Evolutionary conservation across 169 alveolate species (phyloP).

Genomic region (Sarcocystis neurona): DNA sequence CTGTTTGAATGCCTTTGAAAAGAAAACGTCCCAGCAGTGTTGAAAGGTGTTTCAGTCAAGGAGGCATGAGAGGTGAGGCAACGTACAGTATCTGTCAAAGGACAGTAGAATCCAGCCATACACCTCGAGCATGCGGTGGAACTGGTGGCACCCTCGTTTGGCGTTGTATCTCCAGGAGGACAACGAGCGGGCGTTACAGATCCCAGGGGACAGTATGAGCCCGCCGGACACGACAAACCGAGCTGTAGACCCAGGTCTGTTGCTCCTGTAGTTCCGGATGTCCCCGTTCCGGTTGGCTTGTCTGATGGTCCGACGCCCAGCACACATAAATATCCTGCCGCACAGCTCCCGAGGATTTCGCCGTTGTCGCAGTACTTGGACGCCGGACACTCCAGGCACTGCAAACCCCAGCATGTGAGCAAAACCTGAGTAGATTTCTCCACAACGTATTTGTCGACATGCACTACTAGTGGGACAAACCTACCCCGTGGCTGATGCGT

Average conservation of each 20-base stretch:
- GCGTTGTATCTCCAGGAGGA: conserved; percentile 31
- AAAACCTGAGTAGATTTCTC: neutral
- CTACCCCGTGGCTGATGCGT: no score
- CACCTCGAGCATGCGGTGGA: neutral
- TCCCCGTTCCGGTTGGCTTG: neutral
- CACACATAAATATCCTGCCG: neutral
- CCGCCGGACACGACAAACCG: conserved; percentile 73
- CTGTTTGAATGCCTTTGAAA: no score
- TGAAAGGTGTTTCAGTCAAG: no score
- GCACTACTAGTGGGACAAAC: no score
- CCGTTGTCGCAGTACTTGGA: neutral
- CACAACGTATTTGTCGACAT: no score
- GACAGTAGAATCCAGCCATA: conserved; percentile 12
- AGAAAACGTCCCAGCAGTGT: no score
- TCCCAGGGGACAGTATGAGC: conserved; percentile 75
- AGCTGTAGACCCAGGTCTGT: conserved; percentile 24
- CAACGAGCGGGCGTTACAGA: conserved; percentile 44
- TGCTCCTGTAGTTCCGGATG: neutral
- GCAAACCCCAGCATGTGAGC: neutral
- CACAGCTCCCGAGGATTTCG: neutral
- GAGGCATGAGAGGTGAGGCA: no score
- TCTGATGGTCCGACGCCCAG: conserved; percentile 27
- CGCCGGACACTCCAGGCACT: conserved; percentile 29
- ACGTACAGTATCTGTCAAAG: neutral
- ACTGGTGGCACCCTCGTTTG: neutral